Conservation (phyloP, 202 grass and related monocot species). For the Cymbopogon flexuosus region DNA sequence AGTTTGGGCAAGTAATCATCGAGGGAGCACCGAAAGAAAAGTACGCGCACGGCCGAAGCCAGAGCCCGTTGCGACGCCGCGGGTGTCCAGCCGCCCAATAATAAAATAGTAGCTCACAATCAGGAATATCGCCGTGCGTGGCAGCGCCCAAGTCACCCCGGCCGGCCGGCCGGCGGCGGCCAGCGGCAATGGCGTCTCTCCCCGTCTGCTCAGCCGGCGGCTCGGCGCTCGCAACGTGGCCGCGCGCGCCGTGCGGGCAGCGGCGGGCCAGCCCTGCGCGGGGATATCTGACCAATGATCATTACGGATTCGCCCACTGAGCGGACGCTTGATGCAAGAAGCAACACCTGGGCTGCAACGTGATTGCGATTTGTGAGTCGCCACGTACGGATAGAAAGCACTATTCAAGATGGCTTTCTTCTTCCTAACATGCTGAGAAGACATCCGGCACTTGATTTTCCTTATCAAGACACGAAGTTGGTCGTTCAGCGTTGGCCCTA, state of each 20-base stretch:
- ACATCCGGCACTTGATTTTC: too few relatives aligned
- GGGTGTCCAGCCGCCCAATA: conserved; percentile 11
- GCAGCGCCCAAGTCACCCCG: conserved; percentile 14
- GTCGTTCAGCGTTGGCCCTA: too few relatives aligned
- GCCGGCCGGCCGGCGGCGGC: conserved; percentile 8
- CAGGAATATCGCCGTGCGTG: conserved; percentile 28
- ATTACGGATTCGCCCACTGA: too few relatives aligned
- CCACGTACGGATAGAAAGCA: too few relatives aligned
- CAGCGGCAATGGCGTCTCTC: background rate
- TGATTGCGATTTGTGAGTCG: too few relatives aligned
- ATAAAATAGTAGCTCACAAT: background rate
- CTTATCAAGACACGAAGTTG: too few relatives aligned
- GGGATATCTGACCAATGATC: background rate
- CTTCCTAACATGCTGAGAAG: too few relatives aligned
- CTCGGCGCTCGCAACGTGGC: conserved; percentile 23
- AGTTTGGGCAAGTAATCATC: conserved; percentile 20
- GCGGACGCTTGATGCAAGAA: too few relatives aligned
- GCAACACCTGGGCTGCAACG: too few relatives aligned
- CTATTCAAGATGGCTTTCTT: too few relatives aligned
- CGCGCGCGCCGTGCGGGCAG: background rate
- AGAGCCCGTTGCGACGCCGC: background rate
- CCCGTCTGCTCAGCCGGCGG: background rate
- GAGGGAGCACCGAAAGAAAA: background rate
- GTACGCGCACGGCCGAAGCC: background rate
- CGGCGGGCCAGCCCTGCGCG: background rate